Evolutionary conservation across 202 grass and related monocot genomes (phyloP).

Genomic region (Zoysia matrella): DNA sequence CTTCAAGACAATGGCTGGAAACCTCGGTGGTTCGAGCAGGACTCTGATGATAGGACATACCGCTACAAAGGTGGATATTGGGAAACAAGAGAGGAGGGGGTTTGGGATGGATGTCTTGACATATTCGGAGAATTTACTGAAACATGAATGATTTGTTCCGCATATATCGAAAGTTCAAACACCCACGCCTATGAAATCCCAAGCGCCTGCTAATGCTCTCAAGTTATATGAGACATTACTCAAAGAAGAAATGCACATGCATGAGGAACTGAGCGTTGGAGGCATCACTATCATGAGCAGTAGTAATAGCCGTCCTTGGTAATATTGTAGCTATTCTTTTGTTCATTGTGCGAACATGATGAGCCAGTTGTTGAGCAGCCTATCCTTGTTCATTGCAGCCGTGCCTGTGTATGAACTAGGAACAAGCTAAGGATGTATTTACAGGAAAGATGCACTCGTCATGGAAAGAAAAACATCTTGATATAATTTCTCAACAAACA

Average conservation of each 20-base stretch:
- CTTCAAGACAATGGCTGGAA: too few relatives aligned
- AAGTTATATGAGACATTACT: slow-evolving; percentile 9
- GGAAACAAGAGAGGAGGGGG: too few relatives aligned
- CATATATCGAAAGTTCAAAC: background rate
- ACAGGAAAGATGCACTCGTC: background rate
- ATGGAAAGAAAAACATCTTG: slow-evolving; percentile 2
- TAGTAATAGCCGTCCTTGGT: slow-evolving; percentile 20
- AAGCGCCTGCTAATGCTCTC: background rate
- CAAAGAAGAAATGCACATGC: slow-evolving; percentile 5
- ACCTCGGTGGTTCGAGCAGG: too few relatives aligned
- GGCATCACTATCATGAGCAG: slow-evolving; percentile 22
- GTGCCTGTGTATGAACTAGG: background rate
- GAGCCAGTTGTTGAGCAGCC: background rate
- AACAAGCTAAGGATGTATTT: background rate
- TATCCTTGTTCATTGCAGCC: slow-evolving; percentile 17
- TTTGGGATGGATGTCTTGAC: slow-evolving; percentile 19
- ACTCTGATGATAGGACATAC: too few relatives aligned
- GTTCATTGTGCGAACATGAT: slow-evolving; percentile 30
- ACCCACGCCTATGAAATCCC: background rate
- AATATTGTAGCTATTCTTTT: slow-evolving; percentile 38
- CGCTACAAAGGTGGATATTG: too few relatives aligned
- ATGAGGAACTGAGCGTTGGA: background rate
- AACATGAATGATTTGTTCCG: slow-evolving; percentile 23
- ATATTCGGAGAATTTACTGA: slow-evolving; percentile 70
- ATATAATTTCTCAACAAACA: background rate